Evolutionary conservation across 345 rosid species (phyloP).

Genomic region (Acer saccharum): DNA sequence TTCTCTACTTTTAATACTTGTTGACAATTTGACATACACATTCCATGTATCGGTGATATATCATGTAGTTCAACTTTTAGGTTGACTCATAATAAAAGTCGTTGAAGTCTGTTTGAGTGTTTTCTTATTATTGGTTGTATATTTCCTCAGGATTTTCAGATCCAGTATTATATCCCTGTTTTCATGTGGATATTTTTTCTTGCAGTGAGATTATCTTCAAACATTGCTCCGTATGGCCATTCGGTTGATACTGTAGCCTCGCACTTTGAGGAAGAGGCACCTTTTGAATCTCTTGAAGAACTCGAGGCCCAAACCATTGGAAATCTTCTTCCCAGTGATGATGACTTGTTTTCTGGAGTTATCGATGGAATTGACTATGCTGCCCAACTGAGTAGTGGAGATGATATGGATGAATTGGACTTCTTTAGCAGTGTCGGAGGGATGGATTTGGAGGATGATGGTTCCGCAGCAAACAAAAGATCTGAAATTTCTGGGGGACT

Average conservation of each 20-base stretch:
- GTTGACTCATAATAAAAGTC: conserved; percentile 10
- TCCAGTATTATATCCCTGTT: conserved; percentile 9
- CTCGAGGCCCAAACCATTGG: conserved; percentile 69
- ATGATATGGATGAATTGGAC: conserved; percentile 65
- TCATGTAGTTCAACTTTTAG: neutral
- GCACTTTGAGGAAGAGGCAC: conserved; percentile 47
- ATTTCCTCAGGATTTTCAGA: neutral
- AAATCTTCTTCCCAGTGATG: conserved; percentile 70
- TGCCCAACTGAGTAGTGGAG: conserved; percentile 29
- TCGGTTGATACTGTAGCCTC: conserved; percentile 43
- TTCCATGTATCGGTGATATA: neutral
- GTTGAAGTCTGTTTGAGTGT: neutral
- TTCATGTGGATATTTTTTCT: conserved; percentile 18
- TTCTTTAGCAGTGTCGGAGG: conserved; percentile 71
- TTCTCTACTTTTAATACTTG: conserved; percentile 5
- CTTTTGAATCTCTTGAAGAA: conserved; percentile 57
- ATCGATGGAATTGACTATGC: conserved; percentile 39
- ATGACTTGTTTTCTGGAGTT: conserved; percentile 65
- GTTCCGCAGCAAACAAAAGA: conserved; percentile 27
- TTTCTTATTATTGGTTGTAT: conserved; percentile 9
- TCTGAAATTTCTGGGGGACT: conserved; percentile 34
- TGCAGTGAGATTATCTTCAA: conserved; percentile 55
- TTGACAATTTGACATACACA: neutral
- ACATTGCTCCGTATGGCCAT: conserved; percentile 38
- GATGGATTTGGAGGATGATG: conserved; percentile 64